A percentile compares a stretch with the other conserved stretches of the same genome.
These are phyloP conservation scores for Haplosporangium sp. DNA, from an alignment of 371 early-diverging fungal species.

Conservation along the genomic window DNA sequence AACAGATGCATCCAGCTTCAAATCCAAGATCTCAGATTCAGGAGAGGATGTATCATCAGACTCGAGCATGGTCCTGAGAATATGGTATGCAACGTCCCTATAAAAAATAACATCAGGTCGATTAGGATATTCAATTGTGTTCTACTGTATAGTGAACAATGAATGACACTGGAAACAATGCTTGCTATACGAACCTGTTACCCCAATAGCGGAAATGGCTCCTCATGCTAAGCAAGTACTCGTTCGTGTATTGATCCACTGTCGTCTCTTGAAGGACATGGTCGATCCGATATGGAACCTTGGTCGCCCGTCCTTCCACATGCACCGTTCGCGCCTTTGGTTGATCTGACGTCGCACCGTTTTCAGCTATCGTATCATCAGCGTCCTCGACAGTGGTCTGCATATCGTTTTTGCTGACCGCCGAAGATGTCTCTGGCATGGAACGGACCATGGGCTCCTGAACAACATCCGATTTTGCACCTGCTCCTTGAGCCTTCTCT, in stretches of 20 bases:
- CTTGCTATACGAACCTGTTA: constrained; percentile 50
- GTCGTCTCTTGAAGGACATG: constrained; percentile 60
- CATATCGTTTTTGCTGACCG: background rate
- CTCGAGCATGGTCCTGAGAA: constrained; percentile 33
- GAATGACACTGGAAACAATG: background rate
- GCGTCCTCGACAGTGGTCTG: background rate
- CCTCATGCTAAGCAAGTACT: constrained; percentile 62
- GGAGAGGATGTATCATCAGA: background rate
- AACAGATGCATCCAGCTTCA: constrained; percentile 21
- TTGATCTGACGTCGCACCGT: background rate
- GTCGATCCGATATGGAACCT: constrained; percentile 56
- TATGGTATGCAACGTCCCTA: constrained; percentile 51
- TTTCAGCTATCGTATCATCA: background rate
- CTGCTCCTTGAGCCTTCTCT: constrained; percentile 18
- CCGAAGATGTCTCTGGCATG: background rate
- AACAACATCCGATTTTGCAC: constrained; percentile 37
- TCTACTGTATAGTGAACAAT: background rate
- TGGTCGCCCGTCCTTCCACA: constrained; percentile 43
- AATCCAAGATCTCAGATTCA: constrained; percentile 23
- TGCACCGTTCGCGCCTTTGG: constrained; percentile 14
- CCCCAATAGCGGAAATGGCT: constrained; percentile 67
- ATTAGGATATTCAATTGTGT: background rate
- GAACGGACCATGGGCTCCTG: constrained; percentile 38
- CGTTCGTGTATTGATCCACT: constrained; percentile 62
- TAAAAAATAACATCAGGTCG: background rate